Evolutionary conservation across 2,329 filamentous ascomycete genomes (phyloP).

Genomic region (Diaporthe sp.): DNA sequence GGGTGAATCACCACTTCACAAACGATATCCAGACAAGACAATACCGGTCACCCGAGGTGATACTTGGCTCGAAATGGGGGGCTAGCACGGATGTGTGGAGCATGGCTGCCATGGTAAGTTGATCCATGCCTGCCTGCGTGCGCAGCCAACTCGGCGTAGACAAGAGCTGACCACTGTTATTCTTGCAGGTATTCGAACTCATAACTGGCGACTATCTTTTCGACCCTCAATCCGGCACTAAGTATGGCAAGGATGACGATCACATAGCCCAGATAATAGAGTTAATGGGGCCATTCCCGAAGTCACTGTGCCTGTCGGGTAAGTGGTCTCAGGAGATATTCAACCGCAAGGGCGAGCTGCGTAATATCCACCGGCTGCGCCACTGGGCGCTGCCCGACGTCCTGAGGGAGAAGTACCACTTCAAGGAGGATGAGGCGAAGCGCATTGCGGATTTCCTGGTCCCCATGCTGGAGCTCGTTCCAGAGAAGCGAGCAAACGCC

Average conservation of each 20-base stretch:
- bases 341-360: slow-evolving; percentile 95
- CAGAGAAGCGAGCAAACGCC: slow-evolving; percentile 91
- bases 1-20: slow-evolving; percentile 99
- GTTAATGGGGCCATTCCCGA: slow-evolving; percentile 91
- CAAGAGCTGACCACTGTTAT: neutral
- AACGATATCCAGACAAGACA: slow-evolving; percentile 99
- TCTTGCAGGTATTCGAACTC: slow-evolving; percentile 86
- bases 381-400: slow-evolving; percentile 97
- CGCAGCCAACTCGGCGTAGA: neutral
- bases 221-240: slow-evolving; percentile 97
- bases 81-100: slow-evolving; percentile 99
- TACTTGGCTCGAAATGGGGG: slow-evolving; percentile 96
- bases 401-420: slow-evolving; percentile 96
- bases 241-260: slow-evolving; percentile 99
- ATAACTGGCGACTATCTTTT: slow-evolving; percentile 99
- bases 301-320: slow-evolving; percentile 89
- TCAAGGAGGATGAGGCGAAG: slow-evolving; percentile 83
- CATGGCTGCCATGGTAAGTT: slow-evolving; percentile 95
- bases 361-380: slow-evolving; percentile 95
- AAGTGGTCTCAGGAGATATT: slow-evolving; percentile 99
- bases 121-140: neutral
- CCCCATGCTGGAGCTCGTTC: slow-evolving; percentile 91
- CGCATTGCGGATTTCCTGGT: slow-evolving; percentile 84
- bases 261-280: slow-evolving; percentile 99
- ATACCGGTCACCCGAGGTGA: slow-evolving; percentile 97